Conservation (phyloP, 176 grass and related monocot genomes). For the Carex pumila region DNA sequence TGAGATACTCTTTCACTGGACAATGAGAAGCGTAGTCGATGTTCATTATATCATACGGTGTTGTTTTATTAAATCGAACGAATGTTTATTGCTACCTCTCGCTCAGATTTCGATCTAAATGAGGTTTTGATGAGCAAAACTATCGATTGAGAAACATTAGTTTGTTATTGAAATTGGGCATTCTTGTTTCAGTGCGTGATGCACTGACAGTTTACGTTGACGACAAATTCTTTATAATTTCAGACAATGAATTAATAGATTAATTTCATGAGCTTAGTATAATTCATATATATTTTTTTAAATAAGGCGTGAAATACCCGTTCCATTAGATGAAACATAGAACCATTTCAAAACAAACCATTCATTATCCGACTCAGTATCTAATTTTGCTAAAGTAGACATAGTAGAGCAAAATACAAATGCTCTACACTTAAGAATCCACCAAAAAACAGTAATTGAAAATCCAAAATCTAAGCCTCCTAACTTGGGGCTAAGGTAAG, state of each 20-base stretch:
- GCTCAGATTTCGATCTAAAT: background rate
- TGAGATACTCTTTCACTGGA: background rate
- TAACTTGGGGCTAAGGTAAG: too few species aligned
- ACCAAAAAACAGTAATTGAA: too few species aligned
- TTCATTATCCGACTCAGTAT: too few species aligned
- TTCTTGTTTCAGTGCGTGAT: background rate
- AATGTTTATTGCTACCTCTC: too few species aligned
- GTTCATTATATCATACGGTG: background rate
- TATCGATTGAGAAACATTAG: background rate
- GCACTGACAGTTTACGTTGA: background rate
- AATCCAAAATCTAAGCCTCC: too few species aligned
- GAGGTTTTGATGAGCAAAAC: background rate
- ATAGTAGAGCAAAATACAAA: too few species aligned
- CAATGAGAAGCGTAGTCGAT: background rate
- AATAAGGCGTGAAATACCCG: too few species aligned
- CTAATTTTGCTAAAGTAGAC: too few species aligned
- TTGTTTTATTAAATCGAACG: background rate
- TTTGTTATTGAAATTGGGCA: background rate
- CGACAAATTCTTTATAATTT: background rate
- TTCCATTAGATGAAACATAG: too few species aligned
- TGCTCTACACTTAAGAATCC: too few species aligned
- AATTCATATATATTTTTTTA: background rate
- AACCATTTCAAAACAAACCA: too few species aligned
- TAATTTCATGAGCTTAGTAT: background rate
- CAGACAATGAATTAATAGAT: background rate